Percentiles rank a stretch among this genome's conserved stretches.
Conservation (phyloP, 805 yeast genomes). For the Ogataea thermomethanolica region DNA sequence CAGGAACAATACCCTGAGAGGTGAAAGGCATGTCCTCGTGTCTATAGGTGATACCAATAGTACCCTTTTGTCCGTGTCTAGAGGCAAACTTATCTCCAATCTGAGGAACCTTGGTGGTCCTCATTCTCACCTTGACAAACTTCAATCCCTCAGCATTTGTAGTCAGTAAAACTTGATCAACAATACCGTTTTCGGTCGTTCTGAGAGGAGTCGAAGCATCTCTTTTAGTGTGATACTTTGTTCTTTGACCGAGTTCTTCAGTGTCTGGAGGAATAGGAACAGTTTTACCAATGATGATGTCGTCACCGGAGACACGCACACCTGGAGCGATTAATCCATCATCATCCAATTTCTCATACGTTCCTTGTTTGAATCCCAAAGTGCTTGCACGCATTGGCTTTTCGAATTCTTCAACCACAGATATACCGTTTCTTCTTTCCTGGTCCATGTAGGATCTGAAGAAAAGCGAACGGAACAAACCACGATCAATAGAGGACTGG, state of each 20-base stretch:
- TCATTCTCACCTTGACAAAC: slow-evolving; percentile 96
- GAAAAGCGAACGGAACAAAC: slow-evolving; percentile 90
- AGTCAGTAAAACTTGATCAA: slow-evolving; percentile 93
- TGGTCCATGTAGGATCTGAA: slow-evolving; percentile 98
- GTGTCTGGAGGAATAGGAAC: slow-evolving; percentile 99
- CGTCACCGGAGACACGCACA: slow-evolving; percentile 98
- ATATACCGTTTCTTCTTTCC: slow-evolving; percentile 97
- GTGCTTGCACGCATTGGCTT: slow-evolving; percentile 95
- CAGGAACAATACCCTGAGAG: slow-evolving; percentile 94
- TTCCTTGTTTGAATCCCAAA: slow-evolving; percentile 92
- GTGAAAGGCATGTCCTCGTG: slow-evolving; percentile 99
- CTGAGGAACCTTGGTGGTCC: slow-evolving; percentile 98
- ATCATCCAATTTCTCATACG: slow-evolving; percentile 96
- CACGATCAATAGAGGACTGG: slow-evolving; percentile 95
- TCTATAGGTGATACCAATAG: slow-evolving; percentile 97
- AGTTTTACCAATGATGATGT: slow-evolving; percentile 96
- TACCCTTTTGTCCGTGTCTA: slow-evolving; percentile 99
- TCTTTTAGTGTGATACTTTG: slow-evolving; percentile 96
- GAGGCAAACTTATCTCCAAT: slow-evolving; percentile 99
- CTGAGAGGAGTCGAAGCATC: slow-evolving; percentile 98
- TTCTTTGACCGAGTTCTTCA: slow-evolving; percentile 97
- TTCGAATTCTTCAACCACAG: slow-evolving; percentile 95
- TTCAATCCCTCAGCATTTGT: slow-evolving; percentile 98
- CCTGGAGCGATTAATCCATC: slow-evolving; percentile 99
- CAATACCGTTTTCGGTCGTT: slow-evolving; percentile 96